A percentile compares a stretch with the other conserved stretches of the same genome.
Conservation (phyloP, 1,284 basidiomycete species). For the Takashimella koratensis region DNA sequence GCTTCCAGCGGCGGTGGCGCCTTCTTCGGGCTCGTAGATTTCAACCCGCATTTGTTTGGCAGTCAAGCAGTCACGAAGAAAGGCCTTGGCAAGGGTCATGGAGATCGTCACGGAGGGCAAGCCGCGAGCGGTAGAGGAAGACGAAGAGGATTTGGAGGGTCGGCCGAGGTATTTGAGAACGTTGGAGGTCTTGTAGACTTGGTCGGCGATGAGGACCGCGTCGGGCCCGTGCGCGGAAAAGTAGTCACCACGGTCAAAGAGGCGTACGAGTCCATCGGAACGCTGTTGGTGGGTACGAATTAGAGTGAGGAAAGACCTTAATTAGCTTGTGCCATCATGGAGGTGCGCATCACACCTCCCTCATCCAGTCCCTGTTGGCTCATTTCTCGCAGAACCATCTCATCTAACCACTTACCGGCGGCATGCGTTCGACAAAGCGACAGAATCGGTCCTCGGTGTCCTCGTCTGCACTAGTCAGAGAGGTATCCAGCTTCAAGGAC, state of each 20-base stretch:
- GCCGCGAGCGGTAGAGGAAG: conserved; percentile 39
- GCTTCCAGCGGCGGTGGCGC: conserved; percentile 53
- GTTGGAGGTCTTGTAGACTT: conserved; percentile 78
- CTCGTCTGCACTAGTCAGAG: conserved; percentile 49
- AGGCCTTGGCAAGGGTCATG: conserved; percentile 73
- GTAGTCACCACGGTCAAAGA: conserved; percentile 79
- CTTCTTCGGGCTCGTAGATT: conserved; percentile 75
- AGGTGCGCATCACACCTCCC: too few species aligned
- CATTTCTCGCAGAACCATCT: too few species aligned
- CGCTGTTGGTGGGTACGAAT: conserved; percentile 26
- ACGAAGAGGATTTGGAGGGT: conserved; percentile 13
- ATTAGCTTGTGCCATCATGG: too few species aligned
- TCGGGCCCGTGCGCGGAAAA: conserved; percentile 87
- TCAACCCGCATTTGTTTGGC: conserved; percentile 88
- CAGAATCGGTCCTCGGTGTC: conserved; percentile 71
- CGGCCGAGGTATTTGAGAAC: conserved; percentile 73
- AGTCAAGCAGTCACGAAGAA: conserved; percentile 87
- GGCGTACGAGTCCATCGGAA: conserved; percentile 61
- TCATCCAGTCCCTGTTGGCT: too few species aligned
- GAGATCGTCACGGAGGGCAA: conserved; percentile 78
- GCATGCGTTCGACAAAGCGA: conserved; percentile 65
- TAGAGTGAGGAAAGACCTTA: neutral
- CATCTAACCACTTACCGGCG: conserved; percentile 46
- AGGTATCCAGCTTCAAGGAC: conserved; percentile 1
- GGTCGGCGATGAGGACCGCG: conserved; percentile 74